A percentile compares a stretch with the other conserved stretches of the same genome.
Evolutionary conservation across 352 stramenopile species (phyloP).

Genomic region (Phytophthora tubulina): DNA sequence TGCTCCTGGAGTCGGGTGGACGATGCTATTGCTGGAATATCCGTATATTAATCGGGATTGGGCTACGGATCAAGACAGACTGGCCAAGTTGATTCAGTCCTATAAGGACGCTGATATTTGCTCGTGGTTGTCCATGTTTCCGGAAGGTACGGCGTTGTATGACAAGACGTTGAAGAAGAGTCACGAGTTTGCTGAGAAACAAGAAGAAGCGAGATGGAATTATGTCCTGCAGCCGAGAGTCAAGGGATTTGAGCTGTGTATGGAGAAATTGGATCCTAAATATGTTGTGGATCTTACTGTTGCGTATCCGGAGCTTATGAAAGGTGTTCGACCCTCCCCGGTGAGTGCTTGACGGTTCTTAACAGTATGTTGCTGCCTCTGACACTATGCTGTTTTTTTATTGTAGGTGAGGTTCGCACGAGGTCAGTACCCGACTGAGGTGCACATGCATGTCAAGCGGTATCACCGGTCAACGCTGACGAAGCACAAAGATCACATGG

Average conservation of each 20-base stretch:
- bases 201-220: constrained; percentile 57
- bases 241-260: constrained; percentile 75
- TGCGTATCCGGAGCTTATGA: constrained; percentile 75
- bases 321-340: constrained; percentile 76
- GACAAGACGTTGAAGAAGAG: constrained; percentile 70
- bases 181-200: constrained; percentile 64
- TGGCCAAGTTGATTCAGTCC: constrained; percentile 56
- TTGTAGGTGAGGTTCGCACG: constrained; percentile 61
- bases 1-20: constrained; percentile 71
- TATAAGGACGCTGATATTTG: constrained; percentile 62
- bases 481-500: constrained; percentile 60
- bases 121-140: constrained; percentile 83
- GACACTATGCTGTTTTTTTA: not conserved
- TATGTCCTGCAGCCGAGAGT: constrained; percentile 79
- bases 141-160: constrained; percentile 79
- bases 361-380: not conserved
- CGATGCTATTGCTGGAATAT: constrained; percentile 75
- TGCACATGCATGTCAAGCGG: constrained; percentile 79
- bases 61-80: constrained; percentile 64
- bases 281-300: constrained; percentile 83
- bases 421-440: constrained; percentile 74
- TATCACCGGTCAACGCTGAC: constrained; percentile 57
- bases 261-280: constrained; percentile 69
- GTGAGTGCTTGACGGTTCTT: constrained; percentile 24
- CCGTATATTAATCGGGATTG: constrained; percentile 80